Percentiles rank a stretch among this genome's conserved stretches.
These are phyloP conservation scores for Boletales sp. DNA, from an alignment of 768 basidiomycete genomes.

Conservation along the genomic window DNA sequence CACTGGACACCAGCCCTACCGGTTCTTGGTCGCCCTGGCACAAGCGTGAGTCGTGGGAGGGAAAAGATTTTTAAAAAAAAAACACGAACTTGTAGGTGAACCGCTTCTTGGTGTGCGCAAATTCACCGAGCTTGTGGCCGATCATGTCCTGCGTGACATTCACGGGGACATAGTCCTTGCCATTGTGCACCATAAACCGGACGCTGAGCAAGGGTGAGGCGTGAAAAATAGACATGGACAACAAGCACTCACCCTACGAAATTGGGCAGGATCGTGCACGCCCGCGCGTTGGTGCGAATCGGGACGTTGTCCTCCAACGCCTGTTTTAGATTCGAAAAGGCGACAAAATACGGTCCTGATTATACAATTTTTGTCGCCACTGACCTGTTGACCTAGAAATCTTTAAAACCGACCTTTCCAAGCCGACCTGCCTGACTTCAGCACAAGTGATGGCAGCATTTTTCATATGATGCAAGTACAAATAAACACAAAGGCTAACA, in stretches of 20 bases:
- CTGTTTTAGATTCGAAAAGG: conserved; percentile 84
- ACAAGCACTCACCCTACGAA: conserved; percentile 73
- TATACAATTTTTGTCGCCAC: neutral
- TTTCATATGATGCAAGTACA: neutral
- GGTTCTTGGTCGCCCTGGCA: conserved; percentile 41
- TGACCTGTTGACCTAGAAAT: neutral
- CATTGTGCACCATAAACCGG: conserved; percentile 92
- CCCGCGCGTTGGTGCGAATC: conserved; percentile 82
- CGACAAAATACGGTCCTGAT: conserved; percentile 89
- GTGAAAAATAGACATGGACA: conserved; percentile 21
- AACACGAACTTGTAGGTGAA: conserved; percentile 78
- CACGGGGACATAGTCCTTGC: conserved; percentile 85
- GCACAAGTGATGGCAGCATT: conserved; percentile 62
- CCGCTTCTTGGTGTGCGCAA: conserved; percentile 83
- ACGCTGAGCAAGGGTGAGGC: conserved; percentile 44
- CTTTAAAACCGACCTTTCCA: conserved; percentile 63
- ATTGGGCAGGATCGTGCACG: conserved; percentile 92
- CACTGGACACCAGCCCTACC: conserved; percentile 3
- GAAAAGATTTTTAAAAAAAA: neutral
- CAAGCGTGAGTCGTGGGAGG: neutral
- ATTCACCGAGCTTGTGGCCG: conserved; percentile 96
- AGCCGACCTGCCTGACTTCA: conserved; percentile 70
- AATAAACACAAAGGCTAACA: conserved; percentile 1
- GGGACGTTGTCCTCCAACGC: conserved; percentile 79
- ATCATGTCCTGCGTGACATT: conserved; percentile 95